These are phyloP conservation scores for Melocanna baccifera DNA, from an alignment of 176 grass and related monocot species.

Conservation along the genomic window DNA sequence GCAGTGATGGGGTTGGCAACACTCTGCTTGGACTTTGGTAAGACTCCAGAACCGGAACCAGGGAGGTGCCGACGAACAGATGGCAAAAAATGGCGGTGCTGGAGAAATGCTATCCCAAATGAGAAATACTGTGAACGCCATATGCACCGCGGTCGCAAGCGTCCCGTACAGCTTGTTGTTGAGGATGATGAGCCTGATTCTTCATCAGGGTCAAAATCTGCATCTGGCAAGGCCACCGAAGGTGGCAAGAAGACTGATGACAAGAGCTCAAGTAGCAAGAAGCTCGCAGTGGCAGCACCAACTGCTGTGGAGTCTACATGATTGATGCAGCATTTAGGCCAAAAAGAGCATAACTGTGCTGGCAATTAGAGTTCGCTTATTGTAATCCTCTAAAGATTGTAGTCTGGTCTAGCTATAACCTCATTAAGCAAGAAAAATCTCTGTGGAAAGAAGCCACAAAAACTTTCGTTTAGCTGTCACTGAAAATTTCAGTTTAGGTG, in stretches of 20 bases:
- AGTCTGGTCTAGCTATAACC: slow-evolving; percentile 64
- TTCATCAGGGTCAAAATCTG: slow-evolving; percentile 45
- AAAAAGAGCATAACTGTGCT: slow-evolving; percentile 42
- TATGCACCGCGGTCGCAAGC: slow-evolving; percentile 66
- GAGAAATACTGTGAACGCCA: slow-evolving; percentile 63
- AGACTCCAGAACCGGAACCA: slow-evolving; percentile 53
- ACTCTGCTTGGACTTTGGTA: slow-evolving; percentile 55
- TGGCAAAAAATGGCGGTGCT: slow-evolving; percentile 64
- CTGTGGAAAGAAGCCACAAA: slow-evolving; percentile 39
- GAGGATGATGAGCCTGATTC: slow-evolving; percentile 54
- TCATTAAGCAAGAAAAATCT: slow-evolving; percentile 45
- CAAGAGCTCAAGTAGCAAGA: slow-evolving; percentile 50
- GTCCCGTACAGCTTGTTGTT: slow-evolving; percentile 52
- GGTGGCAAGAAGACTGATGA: slow-evolving; percentile 45
- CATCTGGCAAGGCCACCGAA: slow-evolving; percentile 37
- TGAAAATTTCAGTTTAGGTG: slow-evolving; percentile 56
- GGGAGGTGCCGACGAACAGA: slow-evolving; percentile 59
- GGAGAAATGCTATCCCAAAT: slow-evolving; percentile 54
- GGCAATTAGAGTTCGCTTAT: slow-evolving; percentile 43
- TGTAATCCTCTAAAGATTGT: slow-evolving; percentile 51
- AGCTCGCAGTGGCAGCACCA: slow-evolving; percentile 48
- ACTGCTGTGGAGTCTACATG: slow-evolving; percentile 54
- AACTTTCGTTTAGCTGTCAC: slow-evolving; percentile 40
- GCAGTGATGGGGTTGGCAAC: slow-evolving; percentile 61
- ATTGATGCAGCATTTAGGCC: slow-evolving; percentile 42